Base-by-base conservation (phyloP, 2,329 filamentous ascomycete species). In the Fonsecaea multimorphosa region DNA sequence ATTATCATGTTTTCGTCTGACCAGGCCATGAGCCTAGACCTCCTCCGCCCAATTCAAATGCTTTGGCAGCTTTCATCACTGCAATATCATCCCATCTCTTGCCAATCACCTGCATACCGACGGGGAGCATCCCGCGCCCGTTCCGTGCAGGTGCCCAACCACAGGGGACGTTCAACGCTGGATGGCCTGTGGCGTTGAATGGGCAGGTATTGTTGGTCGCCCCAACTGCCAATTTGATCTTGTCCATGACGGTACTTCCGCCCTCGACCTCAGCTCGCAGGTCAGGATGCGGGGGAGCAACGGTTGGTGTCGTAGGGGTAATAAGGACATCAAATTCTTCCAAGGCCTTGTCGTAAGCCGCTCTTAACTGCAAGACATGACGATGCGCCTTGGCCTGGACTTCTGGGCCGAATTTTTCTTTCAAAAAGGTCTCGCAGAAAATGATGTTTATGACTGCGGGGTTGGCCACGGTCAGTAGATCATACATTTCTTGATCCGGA, bases 71-170 rank as follows among this genome's bases (percentile, higher is more conserved):
- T 53, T 71, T 71, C 22, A 76, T 52, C 14, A 76, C 61, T n/a
- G 40, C 61, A 36, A 70, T 44, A 46, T 75, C 73, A 44, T 75
- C 72, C 71, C 72, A 76, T 19, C 73, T 67, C 53, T 68, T 72
- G 7, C 82, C 84, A 9, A 87, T 80, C 38, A 87, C 78, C 68
- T 87, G 85, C 78, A 87, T 79, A 0, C 84, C 83, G 3, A 86
- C 82, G 0, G 84, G 85, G 27, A 87, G 69, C 63, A 73, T 77
- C 0, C 71, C 68, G 7, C 72, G 60, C 11, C 80, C 78, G 36
- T 46, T 64, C 24, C 61, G 61, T 49, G 63, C 52, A 32, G 77
- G 76, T 1, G 80, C 74, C 69, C 82, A 79, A 16, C 81, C 73
- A 38, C 78, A 78, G 4, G 83, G 83, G 64, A 85, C 80, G 40